phyloP scores from a whole-genome alignment of 257 asterid species.

The Parsonsia alboflavescens region DNA sequence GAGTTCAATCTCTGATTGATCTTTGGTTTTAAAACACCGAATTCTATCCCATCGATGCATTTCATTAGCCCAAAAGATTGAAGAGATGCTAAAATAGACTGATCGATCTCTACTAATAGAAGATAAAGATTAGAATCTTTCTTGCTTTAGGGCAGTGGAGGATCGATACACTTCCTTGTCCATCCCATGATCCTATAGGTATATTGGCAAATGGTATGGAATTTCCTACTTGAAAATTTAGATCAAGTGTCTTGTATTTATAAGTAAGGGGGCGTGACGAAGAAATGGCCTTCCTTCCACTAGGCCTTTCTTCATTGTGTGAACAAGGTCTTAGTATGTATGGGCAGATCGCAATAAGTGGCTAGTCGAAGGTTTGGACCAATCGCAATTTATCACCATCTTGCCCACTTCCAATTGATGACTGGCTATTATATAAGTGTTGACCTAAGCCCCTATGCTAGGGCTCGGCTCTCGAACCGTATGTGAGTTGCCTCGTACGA shows the following conservation, averaged over 20 bases:
- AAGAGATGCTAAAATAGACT: no score
- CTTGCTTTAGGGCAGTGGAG: no score
- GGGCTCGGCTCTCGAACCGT: background rate
- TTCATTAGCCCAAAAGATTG: no score
- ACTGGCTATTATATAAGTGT: slow-evolving; percentile 5
- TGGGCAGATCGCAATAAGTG: background rate
- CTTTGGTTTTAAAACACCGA: no score
- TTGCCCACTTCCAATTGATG: background rate
- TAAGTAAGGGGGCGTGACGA: background rate
- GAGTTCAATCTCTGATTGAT: no score
- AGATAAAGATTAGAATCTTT: no score
- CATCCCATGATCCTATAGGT: background rate
- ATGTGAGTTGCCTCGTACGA: no score
- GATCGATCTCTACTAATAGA: no score
- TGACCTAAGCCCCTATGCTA: background rate
- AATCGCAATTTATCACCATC: background rate
- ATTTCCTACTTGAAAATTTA: background rate
- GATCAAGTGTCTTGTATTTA: background rate
- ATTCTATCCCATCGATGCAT: no score
- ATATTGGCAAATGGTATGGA: background rate
- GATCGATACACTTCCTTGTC: no score
- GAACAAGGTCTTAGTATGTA: background rate
- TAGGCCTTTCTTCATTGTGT: background rate
- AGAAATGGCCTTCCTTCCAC: background rate
- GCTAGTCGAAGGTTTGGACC: no score